Evolutionary conservation across 768 basidiomycete species (phyloP).

Genomic region (Rickenella mellea): DNA sequence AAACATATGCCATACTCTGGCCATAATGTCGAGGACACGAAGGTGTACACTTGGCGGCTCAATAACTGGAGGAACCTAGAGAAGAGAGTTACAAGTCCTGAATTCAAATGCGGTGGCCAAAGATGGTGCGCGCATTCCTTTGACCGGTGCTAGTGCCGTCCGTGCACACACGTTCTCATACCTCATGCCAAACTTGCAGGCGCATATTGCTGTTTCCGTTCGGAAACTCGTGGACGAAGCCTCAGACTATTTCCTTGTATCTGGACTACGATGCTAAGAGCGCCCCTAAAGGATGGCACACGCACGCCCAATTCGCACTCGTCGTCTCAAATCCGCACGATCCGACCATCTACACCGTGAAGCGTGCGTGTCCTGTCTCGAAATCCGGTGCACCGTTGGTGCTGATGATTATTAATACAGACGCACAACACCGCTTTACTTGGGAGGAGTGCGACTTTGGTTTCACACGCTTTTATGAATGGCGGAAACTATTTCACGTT

Average conservation of each 20-base stretch:
- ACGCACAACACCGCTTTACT: constrained; percentile 98
- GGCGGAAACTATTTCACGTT: constrained; percentile 80
- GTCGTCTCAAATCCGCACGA: constrained; percentile 94
- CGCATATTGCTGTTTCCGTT: constrained; percentile 96
- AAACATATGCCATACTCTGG: constrained; percentile 98
- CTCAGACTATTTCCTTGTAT: constrained; percentile 98
- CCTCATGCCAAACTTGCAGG: constrained; percentile 37
- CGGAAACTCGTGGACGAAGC: constrained; percentile 96
- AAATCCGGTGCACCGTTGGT: constrained; percentile 4
- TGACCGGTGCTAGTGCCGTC: constrained; percentile 1
- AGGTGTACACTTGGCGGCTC: constrained; percentile 83
- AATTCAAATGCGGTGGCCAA: constrained; percentile 97
- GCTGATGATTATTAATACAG: too few species aligned
- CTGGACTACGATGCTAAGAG: constrained; percentile 98
- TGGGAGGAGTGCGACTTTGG: constrained; percentile 99
- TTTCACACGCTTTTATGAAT: constrained; percentile 96
- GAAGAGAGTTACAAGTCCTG: constrained; percentile 89
- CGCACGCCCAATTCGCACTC: constrained; percentile 96
- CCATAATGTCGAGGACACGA: constrained; percentile 94
- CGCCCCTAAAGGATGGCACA: constrained; percentile 97
- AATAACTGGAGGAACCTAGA: constrained; percentile 89
- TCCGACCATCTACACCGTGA: constrained; percentile 93
- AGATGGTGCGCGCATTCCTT: constrained; percentile 59
- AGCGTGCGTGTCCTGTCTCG: constrained; percentile 61
- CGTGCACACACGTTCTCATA: neutral